These are phyloP conservation scores for Fusarium verticillioides DNA, from an alignment of 2,329 filamentous ascomycete genomes.

Conservation along the genomic window DNA sequence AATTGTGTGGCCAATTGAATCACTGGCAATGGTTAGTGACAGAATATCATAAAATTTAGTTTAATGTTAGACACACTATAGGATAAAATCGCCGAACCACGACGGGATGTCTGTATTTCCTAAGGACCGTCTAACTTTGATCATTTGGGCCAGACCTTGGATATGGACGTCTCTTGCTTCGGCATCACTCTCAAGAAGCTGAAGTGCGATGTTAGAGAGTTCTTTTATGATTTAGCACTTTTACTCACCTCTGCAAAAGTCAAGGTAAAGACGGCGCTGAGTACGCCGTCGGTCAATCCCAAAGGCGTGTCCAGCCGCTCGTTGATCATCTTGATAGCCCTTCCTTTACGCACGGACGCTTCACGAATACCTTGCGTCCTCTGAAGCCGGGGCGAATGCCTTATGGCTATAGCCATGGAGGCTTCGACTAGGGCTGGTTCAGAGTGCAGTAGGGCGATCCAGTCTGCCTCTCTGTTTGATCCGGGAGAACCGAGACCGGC, in stretches of 20 bases:
- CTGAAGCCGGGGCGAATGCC: not conserved
- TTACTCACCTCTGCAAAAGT: conserved; percentile 24
- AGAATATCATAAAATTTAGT: fast-evolving
- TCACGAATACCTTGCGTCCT: not conserved
- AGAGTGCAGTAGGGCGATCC: conserved; percentile 29
- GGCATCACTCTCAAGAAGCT: conserved; percentile 31
- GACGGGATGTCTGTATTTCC: not conserved
- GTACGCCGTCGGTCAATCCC: conserved; percentile 28
- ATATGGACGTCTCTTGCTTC: conserved; percentile 19
- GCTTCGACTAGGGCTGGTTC: conserved; percentile 44
- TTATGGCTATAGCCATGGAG: conserved; percentile 33
- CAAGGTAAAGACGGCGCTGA: conserved; percentile 37
- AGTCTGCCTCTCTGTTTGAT: conserved; percentile 10
- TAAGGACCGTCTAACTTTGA: conserved; percentile 3
- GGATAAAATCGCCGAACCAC: conserved; percentile 18
- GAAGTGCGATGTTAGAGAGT: not conserved
- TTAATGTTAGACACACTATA: not conserved
- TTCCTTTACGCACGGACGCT: not conserved
- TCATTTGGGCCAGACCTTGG: conserved; percentile 23
- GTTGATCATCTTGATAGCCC: conserved; percentile 33
- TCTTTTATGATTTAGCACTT: fast-evolving
- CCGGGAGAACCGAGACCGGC: not conserved
- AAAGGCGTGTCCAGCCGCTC: not conserved
- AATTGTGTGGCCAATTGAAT: conserved; percentile 28
- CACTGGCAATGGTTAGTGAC: not conserved